Evolutionary conservation across 228 moss, liverwort and hornwort genomes (phyloP).

Genomic region (Sphagnum fallax): DNA sequence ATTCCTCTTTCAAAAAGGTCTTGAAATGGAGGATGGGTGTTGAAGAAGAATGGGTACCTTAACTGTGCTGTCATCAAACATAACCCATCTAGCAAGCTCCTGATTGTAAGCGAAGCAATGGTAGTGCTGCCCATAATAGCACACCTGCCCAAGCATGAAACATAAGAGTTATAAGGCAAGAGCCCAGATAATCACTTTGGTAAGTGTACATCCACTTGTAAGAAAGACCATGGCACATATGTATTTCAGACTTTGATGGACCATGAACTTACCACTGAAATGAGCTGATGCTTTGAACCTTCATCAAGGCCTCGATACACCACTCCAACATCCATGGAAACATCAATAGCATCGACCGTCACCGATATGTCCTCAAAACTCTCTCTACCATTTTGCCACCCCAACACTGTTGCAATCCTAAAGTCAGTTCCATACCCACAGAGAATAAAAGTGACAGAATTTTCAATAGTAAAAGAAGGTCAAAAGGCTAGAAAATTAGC

Average conservation of each 20-base stretch:
- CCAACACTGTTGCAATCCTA: conserved; percentile 21
- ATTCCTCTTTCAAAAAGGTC: too few species aligned
- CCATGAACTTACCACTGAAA: conserved; percentile 32
- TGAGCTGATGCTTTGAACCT: conserved; percentile 25
- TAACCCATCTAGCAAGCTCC: conserved; percentile 38
- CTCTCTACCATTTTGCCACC: conserved; percentile 45
- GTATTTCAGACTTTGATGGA: not conserved
- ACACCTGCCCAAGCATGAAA: conserved; percentile 13
- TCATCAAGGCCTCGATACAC: conserved; percentile 32
- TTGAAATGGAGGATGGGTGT: too few species aligned
- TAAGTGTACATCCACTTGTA: too few species aligned
- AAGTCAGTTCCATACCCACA: too few species aligned
- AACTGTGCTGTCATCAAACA: conserved; percentile 48
- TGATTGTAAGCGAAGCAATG: conserved; percentile 46
- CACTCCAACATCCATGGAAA: conserved; percentile 26
- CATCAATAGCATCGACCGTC: conserved; percentile 40
- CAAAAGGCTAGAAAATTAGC: too few species aligned
- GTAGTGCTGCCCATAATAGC: conserved; percentile 49
- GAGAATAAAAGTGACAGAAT: too few species aligned
- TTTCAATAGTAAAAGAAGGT: too few species aligned
- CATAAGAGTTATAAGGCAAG: too few species aligned
- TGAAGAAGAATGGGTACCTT: conserved; percentile 14
- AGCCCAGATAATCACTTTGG: too few species aligned
- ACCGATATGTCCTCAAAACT: conserved; percentile 39
- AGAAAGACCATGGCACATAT: too few species aligned